These are phyloP conservation scores for Silene coronaria DNA, from an alignment of 179 eudicot species.

Conservation along the genomic window DNA sequence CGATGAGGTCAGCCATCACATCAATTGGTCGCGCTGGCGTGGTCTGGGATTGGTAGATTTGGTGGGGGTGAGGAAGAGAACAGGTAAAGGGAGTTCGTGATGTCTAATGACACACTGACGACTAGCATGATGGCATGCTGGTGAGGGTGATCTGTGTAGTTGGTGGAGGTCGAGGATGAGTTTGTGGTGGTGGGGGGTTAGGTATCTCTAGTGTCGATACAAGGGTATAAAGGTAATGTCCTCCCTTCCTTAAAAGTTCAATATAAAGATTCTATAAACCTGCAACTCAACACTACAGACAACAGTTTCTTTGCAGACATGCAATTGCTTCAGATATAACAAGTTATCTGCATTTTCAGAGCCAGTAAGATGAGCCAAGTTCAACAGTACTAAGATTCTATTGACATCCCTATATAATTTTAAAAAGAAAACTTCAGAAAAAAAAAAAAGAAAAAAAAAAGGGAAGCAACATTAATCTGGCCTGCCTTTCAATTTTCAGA, in stretches of 20 bases:
- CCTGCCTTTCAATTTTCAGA: slow-evolving; percentile 17
- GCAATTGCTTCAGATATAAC: not conserved
- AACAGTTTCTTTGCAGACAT: slow-evolving; percentile 15
- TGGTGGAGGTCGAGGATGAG: too few species aligned
- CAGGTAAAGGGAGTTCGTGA: too few species aligned
- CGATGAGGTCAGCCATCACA: too few species aligned
- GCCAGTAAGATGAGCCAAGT: slow-evolving; percentile 23
- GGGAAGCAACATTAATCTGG: slow-evolving; percentile 15
- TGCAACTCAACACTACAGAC: slow-evolving; percentile 7
- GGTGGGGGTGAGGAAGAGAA: too few species aligned
- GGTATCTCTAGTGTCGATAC: too few species aligned
- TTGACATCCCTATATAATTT: slow-evolving; percentile 14
- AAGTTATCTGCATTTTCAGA: not conserved
- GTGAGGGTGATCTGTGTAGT: too few species aligned
- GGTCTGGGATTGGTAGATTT: too few species aligned
- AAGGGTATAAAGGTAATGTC: too few species aligned
- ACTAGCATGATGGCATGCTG: too few species aligned
- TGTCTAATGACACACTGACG: too few species aligned
- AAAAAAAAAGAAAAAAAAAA: not conserved
- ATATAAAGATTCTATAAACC: slow-evolving; percentile 8
- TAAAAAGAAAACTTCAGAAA: not conserved
- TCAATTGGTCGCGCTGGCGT: too few species aligned
- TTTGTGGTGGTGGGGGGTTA: too few species aligned
- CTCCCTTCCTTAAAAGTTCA: not conserved
- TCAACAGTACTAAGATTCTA: slow-evolving; percentile 24